A percentile compares a stretch with the other conserved stretches of the same genome.
Conservation (phyloP, 2,329 filamentous ascomycete genomes). For the Neonectria magnoliae region DNA sequence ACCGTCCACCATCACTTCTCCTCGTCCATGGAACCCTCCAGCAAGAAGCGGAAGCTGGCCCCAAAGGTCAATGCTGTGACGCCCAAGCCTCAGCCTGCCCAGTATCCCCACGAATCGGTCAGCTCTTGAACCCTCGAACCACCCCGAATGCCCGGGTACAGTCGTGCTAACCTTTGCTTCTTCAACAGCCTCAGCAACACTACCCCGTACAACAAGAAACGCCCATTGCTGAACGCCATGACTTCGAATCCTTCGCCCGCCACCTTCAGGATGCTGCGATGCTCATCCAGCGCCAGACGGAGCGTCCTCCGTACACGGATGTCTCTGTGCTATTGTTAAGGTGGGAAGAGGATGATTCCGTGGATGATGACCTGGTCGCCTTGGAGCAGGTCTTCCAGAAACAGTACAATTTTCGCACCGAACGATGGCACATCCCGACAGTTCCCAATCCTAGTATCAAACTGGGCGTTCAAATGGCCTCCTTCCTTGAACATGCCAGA, state of each 20-base stretch:
- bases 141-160: conserved; percentile 20
- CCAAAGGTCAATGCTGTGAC: conserved; percentile 51
- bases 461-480: conserved; percentile 67
- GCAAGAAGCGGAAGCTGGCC: conserved; percentile 56
- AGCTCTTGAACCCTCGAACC: conserved; percentile 39
- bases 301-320: conserved; percentile 65
- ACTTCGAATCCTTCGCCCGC: conserved; percentile 73
- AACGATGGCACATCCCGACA: conserved; percentile 70
- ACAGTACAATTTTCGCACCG: conserved; percentile 68
- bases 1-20: conserved; percentile 25
- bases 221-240: conserved; percentile 60
- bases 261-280: conserved; percentile 76
- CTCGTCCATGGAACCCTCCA: conserved; percentile 54
- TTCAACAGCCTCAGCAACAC: conserved; percentile 45
- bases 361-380: conserved; percentile 62
- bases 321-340: conserved; percentile 69
- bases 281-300: conserved; percentile 71
- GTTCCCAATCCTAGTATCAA: conserved; percentile 69
- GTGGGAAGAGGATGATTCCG: conserved; percentile 69
- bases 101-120: conserved; percentile 49
- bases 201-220: conserved; percentile 54
- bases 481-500: conserved; percentile 67
- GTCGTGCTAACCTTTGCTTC: conserved; percentile 34
- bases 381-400: conserved; percentile 69
- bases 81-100: conserved; percentile 45